phyloP scores from a whole-genome alignment of 495 filamentous ascomycete genomes.

The Penicillium roqueforti region DNA sequence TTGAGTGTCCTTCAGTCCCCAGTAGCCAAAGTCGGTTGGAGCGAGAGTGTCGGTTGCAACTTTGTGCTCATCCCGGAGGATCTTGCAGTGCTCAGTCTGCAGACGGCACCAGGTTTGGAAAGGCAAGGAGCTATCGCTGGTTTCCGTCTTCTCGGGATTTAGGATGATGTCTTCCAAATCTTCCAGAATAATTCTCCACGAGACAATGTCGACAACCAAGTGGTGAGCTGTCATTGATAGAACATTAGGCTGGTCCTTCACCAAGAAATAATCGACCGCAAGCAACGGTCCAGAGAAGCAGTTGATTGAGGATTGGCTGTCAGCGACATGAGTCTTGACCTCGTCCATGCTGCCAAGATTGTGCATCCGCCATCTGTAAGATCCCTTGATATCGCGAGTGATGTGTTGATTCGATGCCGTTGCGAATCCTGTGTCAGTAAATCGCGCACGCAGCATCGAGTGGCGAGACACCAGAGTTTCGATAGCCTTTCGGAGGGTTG shows the following conservation, averaged over 20 bases:
- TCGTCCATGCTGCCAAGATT: slow-evolving; percentile 17
- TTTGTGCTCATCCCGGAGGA: slow-evolving; percentile 23
- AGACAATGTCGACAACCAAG: slow-evolving; percentile 65
- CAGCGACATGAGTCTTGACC: slow-evolving; percentile 28
- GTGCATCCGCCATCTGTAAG: slow-evolving; percentile 35
- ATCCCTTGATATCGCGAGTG: slow-evolving; percentile 32
- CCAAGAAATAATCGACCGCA: slow-evolving; percentile 45
- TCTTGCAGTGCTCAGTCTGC: slow-evolving; percentile 40
- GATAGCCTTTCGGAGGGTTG: slow-evolving; percentile 49
- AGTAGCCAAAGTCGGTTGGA: slow-evolving; percentile 40
- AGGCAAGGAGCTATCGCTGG: slow-evolving; percentile 45
- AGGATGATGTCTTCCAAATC: slow-evolving; percentile 61
- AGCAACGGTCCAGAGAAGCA: slow-evolving; percentile 42
- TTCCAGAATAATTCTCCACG: slow-evolving; percentile 63
- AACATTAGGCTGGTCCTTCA: slow-evolving; percentile 35
- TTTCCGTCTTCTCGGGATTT: slow-evolving; percentile 32
- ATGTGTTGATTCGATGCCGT: slow-evolving; percentile 36
- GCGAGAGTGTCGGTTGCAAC: slow-evolving; percentile 26
- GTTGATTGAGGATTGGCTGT: slow-evolving; percentile 44
- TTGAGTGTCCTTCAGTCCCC: slow-evolving; percentile 44
- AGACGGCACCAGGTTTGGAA: slow-evolving; percentile 60
- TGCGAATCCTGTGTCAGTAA: slow-evolving; percentile 30
- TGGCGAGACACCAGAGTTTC: slow-evolving; percentile 59
- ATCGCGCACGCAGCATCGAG: slow-evolving; percentile 71
- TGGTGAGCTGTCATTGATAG: slow-evolving; percentile 67